Percentiles rank a stretch among this genome's conserved stretches.
Evolutionary conservation across 2,329 filamentous ascomycete genomes (phyloP).

Genomic region (Verticillium albo-atrum): DNA sequence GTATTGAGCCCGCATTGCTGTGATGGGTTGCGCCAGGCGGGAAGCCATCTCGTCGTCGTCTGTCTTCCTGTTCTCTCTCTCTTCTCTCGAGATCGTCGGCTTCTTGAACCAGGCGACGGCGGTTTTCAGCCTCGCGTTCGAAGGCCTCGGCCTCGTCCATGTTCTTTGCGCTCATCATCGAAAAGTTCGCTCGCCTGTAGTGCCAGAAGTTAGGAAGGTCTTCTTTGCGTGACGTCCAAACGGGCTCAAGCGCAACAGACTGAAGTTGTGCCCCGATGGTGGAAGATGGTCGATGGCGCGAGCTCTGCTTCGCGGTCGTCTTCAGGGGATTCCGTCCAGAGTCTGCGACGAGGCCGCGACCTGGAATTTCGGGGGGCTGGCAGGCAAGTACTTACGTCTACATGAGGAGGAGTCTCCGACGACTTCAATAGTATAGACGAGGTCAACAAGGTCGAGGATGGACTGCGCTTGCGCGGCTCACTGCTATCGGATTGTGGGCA

Average conservation of each 20-base stretch:
- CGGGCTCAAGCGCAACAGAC: neutral
- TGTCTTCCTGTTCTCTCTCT: conserved; percentile 63
- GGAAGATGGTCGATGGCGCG: neutral
- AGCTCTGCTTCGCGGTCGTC: neutral
- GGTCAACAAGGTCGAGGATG: neutral
- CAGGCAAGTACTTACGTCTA: neutral
- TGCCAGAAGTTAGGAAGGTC: neutral
- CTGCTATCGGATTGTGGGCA: neutral
- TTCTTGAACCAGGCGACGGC: conserved; percentile 11
- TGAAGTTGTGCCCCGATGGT: neutral
- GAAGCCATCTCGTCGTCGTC: conserved; percentile 59
- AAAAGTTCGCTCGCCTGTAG: conserved; percentile 6
- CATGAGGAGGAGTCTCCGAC: neutral
- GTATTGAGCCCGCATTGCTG: conserved; percentile 81
- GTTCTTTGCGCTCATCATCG: conserved; percentile 13
- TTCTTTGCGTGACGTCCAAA: neutral
- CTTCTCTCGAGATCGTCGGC: conserved; percentile 47
- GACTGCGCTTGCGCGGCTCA: neutral
- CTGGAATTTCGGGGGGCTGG: neutral
- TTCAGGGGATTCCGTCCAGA: neutral
- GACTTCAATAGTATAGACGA: neutral
- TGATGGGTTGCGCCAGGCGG: conserved; percentile 70
- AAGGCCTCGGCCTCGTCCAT: conserved; percentile 12
- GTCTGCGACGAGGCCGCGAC: neutral
- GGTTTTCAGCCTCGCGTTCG: conserved; percentile 26